Base-by-base conservation (phyloP, 2,329 filamentous ascomycete genomes). In the Apiospora malaysiana region DNA sequence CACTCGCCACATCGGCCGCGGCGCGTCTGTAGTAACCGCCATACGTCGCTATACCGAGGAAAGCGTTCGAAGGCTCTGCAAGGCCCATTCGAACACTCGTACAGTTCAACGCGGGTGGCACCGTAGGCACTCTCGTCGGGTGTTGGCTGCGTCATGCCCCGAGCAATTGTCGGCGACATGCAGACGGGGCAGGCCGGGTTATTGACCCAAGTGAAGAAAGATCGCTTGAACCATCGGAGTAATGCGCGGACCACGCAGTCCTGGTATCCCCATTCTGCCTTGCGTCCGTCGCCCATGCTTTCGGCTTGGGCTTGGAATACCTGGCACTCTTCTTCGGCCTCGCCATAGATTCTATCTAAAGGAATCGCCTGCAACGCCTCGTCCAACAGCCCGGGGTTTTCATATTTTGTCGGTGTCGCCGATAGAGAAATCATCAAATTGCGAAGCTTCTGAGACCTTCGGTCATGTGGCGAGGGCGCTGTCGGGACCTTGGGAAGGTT, bases 121-220 rank as follows among this genome's bases (percentile, higher is more conserved):
- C 95, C 94, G 73, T 92, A 94, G 42, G 95, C 95, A 74, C 90
- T 92, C 83, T 99, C 96, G 70, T 98, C 96, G 1, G 93, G 93
- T 0, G 92, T 92, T 9, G 96, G 94, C 42, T 92, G 90, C 0
- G 93, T 94, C 89, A 94, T 92, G 76, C 95, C 95, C 77, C 92
- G 89, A 12, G 91, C 91, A 70, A 96, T 89, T 2, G 95, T 98
- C 49, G 94, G 94, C 68, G 92, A 93, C 75, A 91, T 85, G 82
- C 96, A 99, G 70, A 89, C 86, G 12, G 92, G 88, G 82, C 96
- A 98, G 25, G 92, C 88, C 0, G 96, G 96, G 82, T 98, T 98
- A 84, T 97, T 97, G 77, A 98, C 94, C 92, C 95, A 99, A 72
- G 92, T 91, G 83, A 98, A 98, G 84, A 98, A 98, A 10, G 66